Percentiles rank a stretch among this genome's conserved stretches.
These are phyloP conservation scores for Coemansia sp. DNA, from an alignment of 192 early-diverging fungal genomes.

Conservation along the genomic window DNA sequence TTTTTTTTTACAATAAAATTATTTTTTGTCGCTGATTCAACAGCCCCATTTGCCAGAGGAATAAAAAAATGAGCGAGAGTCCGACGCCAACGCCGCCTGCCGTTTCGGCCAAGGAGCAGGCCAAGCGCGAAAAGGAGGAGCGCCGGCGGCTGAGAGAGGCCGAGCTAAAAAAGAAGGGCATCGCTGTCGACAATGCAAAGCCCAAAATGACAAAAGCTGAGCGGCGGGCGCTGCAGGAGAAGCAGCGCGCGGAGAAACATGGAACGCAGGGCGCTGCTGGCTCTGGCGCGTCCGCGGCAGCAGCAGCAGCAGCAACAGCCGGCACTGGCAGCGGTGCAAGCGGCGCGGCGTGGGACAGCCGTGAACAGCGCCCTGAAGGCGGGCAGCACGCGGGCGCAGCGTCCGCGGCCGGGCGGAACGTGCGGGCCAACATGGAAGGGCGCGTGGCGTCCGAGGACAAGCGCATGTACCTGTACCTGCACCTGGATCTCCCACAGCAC, in stretches of 20 bases:
- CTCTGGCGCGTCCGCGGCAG: no score
- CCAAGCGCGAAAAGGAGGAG: slow-evolving; percentile 36
- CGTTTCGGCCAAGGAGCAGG: slow-evolving; percentile 8
- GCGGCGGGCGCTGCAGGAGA: slow-evolving; percentile 81
- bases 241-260: slow-evolving; percentile 75
- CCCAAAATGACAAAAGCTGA: slow-evolving; percentile 90
- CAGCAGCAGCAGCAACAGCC: slow-evolving; percentile 10
- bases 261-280: slow-evolving; percentile 25
- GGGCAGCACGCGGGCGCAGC: not conserved
- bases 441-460: slow-evolving; percentile 37
- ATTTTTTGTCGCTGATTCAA: not conserved
- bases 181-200: slow-evolving; percentile 21
- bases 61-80: slow-evolving; percentile 12
- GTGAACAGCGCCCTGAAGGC: slow-evolving; percentile 4
- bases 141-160: slow-evolving; percentile 30
- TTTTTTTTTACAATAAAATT: no score
- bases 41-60: not conserved
- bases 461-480: slow-evolving; percentile 51
- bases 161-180: slow-evolving; percentile 31
- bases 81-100: slow-evolving; percentile 6
- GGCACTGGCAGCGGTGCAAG: not conserved
- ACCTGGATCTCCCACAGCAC: slow-evolving; percentile 41
- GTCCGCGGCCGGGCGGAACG: not conserved
- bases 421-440: slow-evolving; percentile 26
- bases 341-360: not conserved